phyloP scores from a whole-genome alignment of 106 monocot genomes.

The Iris macrosiphon region DNA sequence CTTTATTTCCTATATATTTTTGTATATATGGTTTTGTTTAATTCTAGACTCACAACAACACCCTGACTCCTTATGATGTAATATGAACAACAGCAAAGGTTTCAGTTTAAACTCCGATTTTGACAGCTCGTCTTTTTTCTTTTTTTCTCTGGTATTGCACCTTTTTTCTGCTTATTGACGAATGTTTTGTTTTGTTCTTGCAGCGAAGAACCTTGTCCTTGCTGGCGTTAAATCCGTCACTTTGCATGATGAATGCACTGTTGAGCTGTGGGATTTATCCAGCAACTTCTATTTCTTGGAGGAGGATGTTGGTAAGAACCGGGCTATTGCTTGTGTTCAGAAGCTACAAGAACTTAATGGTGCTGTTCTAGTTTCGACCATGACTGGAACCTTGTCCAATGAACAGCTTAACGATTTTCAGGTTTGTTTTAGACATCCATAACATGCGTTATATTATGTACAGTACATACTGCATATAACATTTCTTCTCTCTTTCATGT shows the following conservation, averaged over 20 bases:
- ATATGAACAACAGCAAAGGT: too few relatives aligned
- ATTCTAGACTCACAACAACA: too few relatives aligned
- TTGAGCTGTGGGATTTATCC: slow-evolving; percentile 73
- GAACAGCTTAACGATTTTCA: slow-evolving; percentile 77
- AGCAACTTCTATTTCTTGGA: slow-evolving; percentile 78
- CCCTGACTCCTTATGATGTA: too few relatives aligned
- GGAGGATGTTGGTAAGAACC: slow-evolving; percentile 65
- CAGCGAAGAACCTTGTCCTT: slow-evolving; percentile 88
- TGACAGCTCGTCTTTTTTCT: too few relatives aligned
- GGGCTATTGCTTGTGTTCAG: slow-evolving; percentile 58
- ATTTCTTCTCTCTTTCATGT: too few relatives aligned
- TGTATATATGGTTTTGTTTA: too few relatives aligned
- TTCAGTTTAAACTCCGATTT: too few relatives aligned
- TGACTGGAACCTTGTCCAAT: slow-evolving; percentile 43
- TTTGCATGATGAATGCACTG: slow-evolving; percentile 57
- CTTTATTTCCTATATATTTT: too few relatives aligned
- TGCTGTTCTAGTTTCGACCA: slow-evolving; percentile 54
- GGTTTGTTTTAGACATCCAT: slow-evolving; percentile 25
- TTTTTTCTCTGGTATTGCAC: too few relatives aligned
- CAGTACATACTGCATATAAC: too few relatives aligned
- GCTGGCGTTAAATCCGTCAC: slow-evolving; percentile 79
- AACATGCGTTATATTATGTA: too few relatives aligned
- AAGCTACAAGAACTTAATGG: slow-evolving; percentile 87
- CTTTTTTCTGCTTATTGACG: too few relatives aligned
- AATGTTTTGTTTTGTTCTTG: slow-evolving; percentile 20